Percentiles rank a stretch among this genome's conserved stretches.
Conservation (phyloP, 768 basidiomycete genomes). For the Vararia minispora region DNA sequence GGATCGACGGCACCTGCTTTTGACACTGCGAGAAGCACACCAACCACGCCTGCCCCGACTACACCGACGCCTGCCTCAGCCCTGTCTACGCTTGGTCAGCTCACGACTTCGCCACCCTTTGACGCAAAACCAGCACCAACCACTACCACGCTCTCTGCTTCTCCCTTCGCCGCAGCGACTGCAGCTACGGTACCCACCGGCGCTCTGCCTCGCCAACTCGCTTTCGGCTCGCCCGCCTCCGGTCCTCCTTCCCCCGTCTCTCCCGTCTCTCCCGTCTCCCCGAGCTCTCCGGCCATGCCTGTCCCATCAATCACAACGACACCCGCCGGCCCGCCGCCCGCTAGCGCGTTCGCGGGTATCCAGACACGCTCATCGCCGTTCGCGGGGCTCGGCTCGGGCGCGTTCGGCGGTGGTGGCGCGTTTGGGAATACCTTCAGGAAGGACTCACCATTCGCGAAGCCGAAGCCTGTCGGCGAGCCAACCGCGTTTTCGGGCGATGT, state of each 20-base stretch:
- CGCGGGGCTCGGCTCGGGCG: constrained; percentile 21
- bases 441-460: constrained; percentile 17
- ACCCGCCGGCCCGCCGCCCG: constrained; percentile 14
- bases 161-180: background rate
- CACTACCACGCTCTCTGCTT: background rate
- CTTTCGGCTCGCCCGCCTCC: background rate
- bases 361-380: constrained; percentile 7
- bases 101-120: background rate
- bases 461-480: constrained; percentile 1
- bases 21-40: background rate
- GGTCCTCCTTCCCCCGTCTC: background rate
- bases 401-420: constrained; percentile 17
- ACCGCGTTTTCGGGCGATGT: constrained; percentile 1
- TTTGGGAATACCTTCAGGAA: constrained; percentile 12
- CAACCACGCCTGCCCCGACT: constrained; percentile 1
- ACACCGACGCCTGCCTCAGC: constrained; percentile 10
- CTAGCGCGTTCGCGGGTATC: constrained; percentile 12
- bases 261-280: constrained; percentile 1
- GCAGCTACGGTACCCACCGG: constrained; percentile 2
- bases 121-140: background rate
- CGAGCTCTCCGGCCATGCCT: background rate
- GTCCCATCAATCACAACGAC: constrained; percentile 13
- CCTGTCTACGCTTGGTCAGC: background rate
- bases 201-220: background rate
- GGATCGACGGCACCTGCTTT: too few relatives aligned